Percentiles rank a stretch among this genome's conserved stretches.
Evolutionary conservation across 768 basidiomycete species (phyloP).

Genomic region (Boletellus ananiceps): DNA sequence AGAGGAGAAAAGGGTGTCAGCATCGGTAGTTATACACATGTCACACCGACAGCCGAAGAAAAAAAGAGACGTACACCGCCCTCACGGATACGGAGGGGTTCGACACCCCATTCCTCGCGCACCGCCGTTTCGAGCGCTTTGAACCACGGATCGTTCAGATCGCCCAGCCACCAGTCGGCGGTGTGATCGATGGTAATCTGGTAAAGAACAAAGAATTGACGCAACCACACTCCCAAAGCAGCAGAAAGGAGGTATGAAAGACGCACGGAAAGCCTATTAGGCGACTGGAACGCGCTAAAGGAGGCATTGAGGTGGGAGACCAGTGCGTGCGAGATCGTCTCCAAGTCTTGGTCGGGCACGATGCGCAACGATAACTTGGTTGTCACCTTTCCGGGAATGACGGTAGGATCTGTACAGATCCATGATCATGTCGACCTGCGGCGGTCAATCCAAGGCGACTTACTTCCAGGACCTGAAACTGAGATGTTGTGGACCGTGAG

Average conservation of each 20-base stretch:
- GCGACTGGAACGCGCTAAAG: conserved; percentile 59
- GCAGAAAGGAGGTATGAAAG: background rate
- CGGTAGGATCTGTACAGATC: conserved; percentile 59
- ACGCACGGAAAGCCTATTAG: conserved; percentile 66
- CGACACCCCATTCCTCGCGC: conserved; percentile 79
- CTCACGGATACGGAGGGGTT: conserved; percentile 86
- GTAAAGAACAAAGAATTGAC: background rate
- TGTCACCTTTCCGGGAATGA: conserved; percentile 83
- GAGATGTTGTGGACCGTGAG: conserved; percentile 84
- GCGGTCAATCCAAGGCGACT: conserved; percentile 15
- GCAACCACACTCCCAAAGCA: background rate
- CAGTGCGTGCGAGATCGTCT: conserved; percentile 59
- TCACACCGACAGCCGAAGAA: background rate
- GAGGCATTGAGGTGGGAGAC: conserved; percentile 51
- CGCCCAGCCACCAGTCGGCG: conserved; percentile 96
- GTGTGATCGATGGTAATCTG: conserved; percentile 77
- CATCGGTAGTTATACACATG: background rate
- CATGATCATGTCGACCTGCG: background rate
- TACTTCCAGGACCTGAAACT: conserved; percentile 78
- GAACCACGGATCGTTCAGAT: conserved; percentile 82
- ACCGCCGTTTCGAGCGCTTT: conserved; percentile 80
- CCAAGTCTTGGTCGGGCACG: conserved; percentile 88
- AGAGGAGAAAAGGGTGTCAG: background rate
- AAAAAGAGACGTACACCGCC: conserved; percentile 69
- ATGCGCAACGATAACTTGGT: conserved; percentile 87